phyloP scores from a whole-genome alignment of 306 rosid species.

The Potentilla sterilis region DNA sequence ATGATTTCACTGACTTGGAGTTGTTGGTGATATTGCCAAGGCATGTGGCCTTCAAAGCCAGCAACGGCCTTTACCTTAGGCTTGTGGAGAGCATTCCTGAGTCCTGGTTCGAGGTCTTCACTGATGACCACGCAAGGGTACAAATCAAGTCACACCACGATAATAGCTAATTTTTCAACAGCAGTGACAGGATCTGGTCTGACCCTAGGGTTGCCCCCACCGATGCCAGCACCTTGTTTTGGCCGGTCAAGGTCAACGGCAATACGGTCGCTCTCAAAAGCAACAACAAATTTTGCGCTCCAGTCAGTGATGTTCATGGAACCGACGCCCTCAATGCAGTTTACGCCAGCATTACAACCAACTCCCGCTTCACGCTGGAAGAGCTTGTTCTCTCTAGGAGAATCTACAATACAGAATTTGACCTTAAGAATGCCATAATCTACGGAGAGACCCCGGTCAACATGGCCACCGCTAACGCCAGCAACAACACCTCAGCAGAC shows the following conservation, averaged over 20 bases:
- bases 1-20: neutral
- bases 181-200: neutral
- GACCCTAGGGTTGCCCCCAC: neutral
- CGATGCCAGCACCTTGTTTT: neutral
- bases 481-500: neutral
- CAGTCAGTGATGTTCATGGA: no score
- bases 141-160: neutral
- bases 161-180: accelerated
- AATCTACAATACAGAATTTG: neutral
- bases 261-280: neutral
- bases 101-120: neutral
- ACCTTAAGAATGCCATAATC: neutral
- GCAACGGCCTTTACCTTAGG: neutral
- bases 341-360: neutral
- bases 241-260: neutral
- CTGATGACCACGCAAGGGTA: neutral
- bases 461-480: neutral
- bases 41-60: neutral
- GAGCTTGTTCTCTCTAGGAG: neutral
- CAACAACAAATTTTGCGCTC: neutral
- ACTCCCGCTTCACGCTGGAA: neutral
- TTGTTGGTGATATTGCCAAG: neutral
- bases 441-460: neutral
- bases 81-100: no score
- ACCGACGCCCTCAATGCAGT: neutral